Evolutionary conservation across 2,329 filamentous ascomycete species (phyloP), one percentile per base, ranked within the genome.

Genomic region (Colletotrichum cuscutae): DNA sequence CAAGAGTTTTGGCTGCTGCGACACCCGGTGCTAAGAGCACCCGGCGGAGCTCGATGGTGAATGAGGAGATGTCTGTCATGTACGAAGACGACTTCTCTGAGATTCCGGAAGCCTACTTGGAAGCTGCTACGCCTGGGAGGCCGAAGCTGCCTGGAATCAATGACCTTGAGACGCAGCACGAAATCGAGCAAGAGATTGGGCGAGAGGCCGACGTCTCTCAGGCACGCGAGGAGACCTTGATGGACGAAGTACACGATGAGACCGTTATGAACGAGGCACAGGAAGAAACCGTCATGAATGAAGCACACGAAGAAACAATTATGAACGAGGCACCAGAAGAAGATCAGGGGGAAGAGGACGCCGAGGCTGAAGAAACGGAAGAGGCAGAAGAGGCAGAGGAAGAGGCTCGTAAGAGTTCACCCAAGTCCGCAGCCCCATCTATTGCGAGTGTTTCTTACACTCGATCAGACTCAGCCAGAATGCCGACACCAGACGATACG

Each of bases 11-110:
- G 30, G 75, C 76, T 26, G 77, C 78, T n/a, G 78, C 79, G 5
- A 81, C 80, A 5, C 80, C 81, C 13, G 74, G 77, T 28, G 60
- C 52, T 11, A 75, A 68, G 46, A 13, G 60, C 13, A 56, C 30
- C 35, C 72, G 60, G 42, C 59, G 65, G 13, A 64, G 32, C 46
- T 65, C 63, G 12, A 56, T 67, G 66, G 72, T 75, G 0, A 77
- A 77, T 3, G 76, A 79, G 1, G 79, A 82, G 2, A 80, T 83
- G 26, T 77, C 80, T 2, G 80, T 79, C 52, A 62, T 79, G 32
- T 88, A 89, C 57, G 86, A 89, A 1, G 88, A 90, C 74, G 89
- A 88, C 0, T 90, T 90, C 75, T 90, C 88, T 0, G 87, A 89
- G 64, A 88, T 90, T 19, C 87, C 89, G 0, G 84, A 87, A 19